phyloP scores from a whole-genome alignment of 805 yeast genomes.

The Scheffersomyces ergatensis region DNA sequence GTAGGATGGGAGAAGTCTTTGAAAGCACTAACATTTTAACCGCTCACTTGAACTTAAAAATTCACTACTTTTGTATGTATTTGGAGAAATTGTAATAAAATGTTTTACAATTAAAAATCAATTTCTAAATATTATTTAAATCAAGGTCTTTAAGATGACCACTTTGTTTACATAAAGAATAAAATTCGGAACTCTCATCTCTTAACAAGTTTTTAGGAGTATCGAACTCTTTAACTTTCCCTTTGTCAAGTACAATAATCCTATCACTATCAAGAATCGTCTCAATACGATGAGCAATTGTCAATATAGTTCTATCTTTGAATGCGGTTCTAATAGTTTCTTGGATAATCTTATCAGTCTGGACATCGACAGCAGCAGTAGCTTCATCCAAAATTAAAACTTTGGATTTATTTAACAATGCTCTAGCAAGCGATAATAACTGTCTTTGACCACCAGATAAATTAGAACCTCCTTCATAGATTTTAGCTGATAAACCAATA shows the following conservation, averaged over 20 bases:
- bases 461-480: conserved; percentile 36
- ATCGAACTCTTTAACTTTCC: conserved; percentile 36
- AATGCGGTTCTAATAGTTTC: conserved; percentile 37
- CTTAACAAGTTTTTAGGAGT: conserved; percentile 30
- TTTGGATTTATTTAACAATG: conserved; percentile 54
- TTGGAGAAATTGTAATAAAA: too few species aligned
- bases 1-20: too few species aligned
- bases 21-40: too few species aligned
- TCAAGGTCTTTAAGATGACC: too few species aligned
- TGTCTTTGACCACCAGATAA: conserved; percentile 40
- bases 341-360: conserved; percentile 35
- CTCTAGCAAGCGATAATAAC: conserved; percentile 37
- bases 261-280: conserved; percentile 42
- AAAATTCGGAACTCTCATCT: conserved; percentile 26
- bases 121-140: too few species aligned
- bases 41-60: too few species aligned
- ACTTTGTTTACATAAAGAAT: conserved; percentile 38
- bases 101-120: too few species aligned
- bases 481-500: conserved; percentile 25
- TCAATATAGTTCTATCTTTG: conserved; percentile 36
- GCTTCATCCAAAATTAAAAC: conserved; percentile 83
- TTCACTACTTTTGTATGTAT: too few species aligned
- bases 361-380: conserved; percentile 46
- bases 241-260: conserved; percentile 37
- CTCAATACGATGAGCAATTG: conserved; percentile 42